phyloP scores from a whole-genome alignment of 192 early-diverging fungal genomes.

The Gryganskiella cystojenkinii region DNA sequence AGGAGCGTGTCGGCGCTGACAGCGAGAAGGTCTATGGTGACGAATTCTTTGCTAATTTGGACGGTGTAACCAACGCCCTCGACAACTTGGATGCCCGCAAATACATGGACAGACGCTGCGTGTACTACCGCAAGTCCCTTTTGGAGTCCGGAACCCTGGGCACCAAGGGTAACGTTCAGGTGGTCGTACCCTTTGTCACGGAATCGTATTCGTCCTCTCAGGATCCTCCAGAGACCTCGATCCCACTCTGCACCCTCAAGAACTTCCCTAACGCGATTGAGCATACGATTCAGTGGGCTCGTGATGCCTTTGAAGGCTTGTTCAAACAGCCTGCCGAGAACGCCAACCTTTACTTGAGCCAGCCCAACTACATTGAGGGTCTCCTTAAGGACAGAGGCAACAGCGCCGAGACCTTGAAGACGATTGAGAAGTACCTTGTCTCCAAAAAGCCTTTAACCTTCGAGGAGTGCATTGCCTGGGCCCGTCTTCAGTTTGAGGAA shows the following conservation, averaged over 20 bases:
- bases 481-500: conserved; percentile 93
- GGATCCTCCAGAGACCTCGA: conserved; percentile 97
- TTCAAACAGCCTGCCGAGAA: conserved; percentile 94
- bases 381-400: conserved; percentile 81
- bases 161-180: conserved; percentile 99
- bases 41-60: conserved; percentile 87
- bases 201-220: conserved; percentile 99
- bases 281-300: conserved; percentile 95
- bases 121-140: conserved; percentile 94
- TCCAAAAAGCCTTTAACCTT: conserved; percentile 86
- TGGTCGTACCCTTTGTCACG: conserved; percentile 93
- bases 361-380: conserved; percentile 84
- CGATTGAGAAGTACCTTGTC: conserved; percentile 80
- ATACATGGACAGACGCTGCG: conserved; percentile 98
- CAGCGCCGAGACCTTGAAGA: conserved; percentile 82
- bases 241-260: conserved; percentile 90
- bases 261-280: conserved; percentile 92
- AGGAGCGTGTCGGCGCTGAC: conserved; percentile 95
- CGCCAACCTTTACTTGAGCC: conserved; percentile 92
- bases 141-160: conserved; percentile 98
- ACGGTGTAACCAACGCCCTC: conserved; percentile 97
- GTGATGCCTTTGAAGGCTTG: conserved; percentile 95
- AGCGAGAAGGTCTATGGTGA: conserved; percentile 92
- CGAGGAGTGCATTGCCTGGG: conserved; percentile 94
- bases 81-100: conserved; percentile 98